Base-by-base conservation (phyloP, 768 basidiomycete species). In the Cystofilobasidium macerans region DNA sequence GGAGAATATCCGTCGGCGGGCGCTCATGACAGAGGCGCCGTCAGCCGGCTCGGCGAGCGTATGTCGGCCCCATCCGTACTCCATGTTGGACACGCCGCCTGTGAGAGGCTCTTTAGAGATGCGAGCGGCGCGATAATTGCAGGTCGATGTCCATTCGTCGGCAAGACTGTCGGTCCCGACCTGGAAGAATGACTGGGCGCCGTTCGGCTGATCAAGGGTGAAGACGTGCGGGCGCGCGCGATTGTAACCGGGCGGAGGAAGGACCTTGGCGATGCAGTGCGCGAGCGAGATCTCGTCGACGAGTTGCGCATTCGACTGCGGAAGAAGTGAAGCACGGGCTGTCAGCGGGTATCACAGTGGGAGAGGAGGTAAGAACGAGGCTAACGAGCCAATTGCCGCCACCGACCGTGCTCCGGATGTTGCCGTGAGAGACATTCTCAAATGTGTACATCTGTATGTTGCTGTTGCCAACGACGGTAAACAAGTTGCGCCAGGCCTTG, bases 61-160 rank as follows among this genome's bases (percentile, higher is more conserved):
- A 1, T 61, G 61, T 40, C 47, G 43, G 8, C 67, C 67, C 95
- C 95, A 99, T 12, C 95, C 95, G 73, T 98, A 95, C 76, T 99
- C 95, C 88, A 98, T 94, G 78, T 98, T 99, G 57, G 90, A 92
- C 11, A 99, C 93, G 28, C 95, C 95, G 6, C 95, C 95, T 1
- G 88, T 82, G 3, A 99, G 81, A 0, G 95, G 95, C 73, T 97
- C 93, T 71, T 94, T 92, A 76, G 89, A 91, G 64, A 85, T 88
- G 53, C 95, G 81, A 2, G 94, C 95, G 0, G 95, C 89, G 95
- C 95, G 98, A 75, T 99, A 99, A 78, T 98, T 99, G 82, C 94
- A 97, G 0, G 95, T 95, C 45, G 88, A 86, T 9, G 95, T 93
- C 95, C 95, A 98, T 76, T 99, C 95, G 72, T 88, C 88, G 58